Evolutionary conservation across 2,329 filamentous ascomycete genomes (phyloP).

Genomic region (Juglanconis oblonga): DNA sequence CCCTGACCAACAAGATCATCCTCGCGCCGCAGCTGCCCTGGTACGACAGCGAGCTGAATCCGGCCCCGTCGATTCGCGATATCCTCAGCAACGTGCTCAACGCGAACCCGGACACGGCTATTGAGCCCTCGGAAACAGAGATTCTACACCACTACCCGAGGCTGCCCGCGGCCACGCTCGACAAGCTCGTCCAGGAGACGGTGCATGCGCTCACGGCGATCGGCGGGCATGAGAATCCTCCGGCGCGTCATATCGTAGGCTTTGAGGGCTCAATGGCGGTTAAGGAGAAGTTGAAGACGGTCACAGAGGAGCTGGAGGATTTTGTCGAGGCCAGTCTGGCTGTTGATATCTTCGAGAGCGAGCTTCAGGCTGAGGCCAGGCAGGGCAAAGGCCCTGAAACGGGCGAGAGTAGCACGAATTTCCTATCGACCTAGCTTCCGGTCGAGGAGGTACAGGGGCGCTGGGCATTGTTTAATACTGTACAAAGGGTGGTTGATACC

Average conservation of each 20-base stretch:
- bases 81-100: slow-evolving; percentile 81
- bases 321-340: slow-evolving; percentile 87
- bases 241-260: slow-evolving; percentile 89
- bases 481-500: background rate
- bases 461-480: too few species aligned
- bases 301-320: slow-evolving; percentile 93
- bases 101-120: slow-evolving; percentile 63
- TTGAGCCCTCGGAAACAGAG: slow-evolving; percentile 34
- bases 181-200: slow-evolving; percentile 79
- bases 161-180: slow-evolving; percentile 64
- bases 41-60: slow-evolving; percentile 64
- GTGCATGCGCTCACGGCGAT: slow-evolving; percentile 89
- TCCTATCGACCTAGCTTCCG: background rate
- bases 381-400: slow-evolving; percentile 32
- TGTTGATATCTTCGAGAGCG: slow-evolving; percentile 70
- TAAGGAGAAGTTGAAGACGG: slow-evolving; percentile 93
- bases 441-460: background rate
- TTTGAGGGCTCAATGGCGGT: slow-evolving; percentile 83
- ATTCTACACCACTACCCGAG: slow-evolving; percentile 71
- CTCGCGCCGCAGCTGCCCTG: slow-evolving; percentile 73
- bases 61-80: slow-evolving; percentile 77
- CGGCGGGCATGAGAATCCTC: slow-evolving; percentile 93
- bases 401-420: slow-evolving; percentile 6
- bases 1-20: slow-evolving; percentile 81
- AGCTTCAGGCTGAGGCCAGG: slow-evolving; percentile 50